Percentiles rank a stretch among this genome's conserved stretches.
These are phyloP conservation scores for Thalassiosira hispida DNA, from an alignment of 352 stramenopile genomes.

Conservation along the genomic window DNA sequence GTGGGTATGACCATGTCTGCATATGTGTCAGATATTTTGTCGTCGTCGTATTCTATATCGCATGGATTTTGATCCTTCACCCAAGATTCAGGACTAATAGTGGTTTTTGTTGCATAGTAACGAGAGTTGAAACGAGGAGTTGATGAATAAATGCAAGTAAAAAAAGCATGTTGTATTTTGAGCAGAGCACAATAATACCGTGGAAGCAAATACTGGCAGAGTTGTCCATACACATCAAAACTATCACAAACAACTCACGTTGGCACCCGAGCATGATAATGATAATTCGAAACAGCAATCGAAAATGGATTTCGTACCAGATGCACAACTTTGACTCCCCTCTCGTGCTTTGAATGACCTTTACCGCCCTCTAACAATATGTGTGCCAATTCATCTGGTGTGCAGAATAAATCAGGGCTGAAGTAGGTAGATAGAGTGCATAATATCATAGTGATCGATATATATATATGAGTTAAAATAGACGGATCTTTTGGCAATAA, in stretches of 20 bases:
- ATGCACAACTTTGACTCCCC: slow-evolving; percentile 50
- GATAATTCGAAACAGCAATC: slow-evolving; percentile 55
- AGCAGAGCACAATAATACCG: not conserved
- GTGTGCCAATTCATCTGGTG: slow-evolving; percentile 14
- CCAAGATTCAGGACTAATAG: slow-evolving; percentile 25
- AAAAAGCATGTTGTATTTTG: not conserved
- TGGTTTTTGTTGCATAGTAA: not conserved
- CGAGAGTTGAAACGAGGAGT: not conserved
- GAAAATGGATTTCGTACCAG: slow-evolving; percentile 55
- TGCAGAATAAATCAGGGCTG: slow-evolving; percentile 43
- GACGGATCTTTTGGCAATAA: too few species aligned
- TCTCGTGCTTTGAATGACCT: not conserved
- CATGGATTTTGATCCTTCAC: slow-evolving; percentile 34
- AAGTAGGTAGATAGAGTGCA: not conserved
- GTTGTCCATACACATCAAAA: not conserved
- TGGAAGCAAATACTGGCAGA: not conserved
- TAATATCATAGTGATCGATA: slow-evolving; percentile 6
- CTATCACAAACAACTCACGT: slow-evolving; percentile 31
- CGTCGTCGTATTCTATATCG: slow-evolving; percentile 17
- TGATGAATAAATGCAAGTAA: not conserved
- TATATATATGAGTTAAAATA: not conserved
- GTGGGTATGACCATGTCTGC: slow-evolving; percentile 16
- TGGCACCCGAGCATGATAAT: slow-evolving; percentile 55
- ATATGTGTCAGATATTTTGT: not conserved
- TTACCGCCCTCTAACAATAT: slow-evolving; percentile 19